A percentile compares a stretch with the other conserved stretches of the same genome.
These are phyloP conservation scores for Pseudonectria buxi DNA, from an alignment of 2,329 filamentous ascomycete genomes.

Conservation along the genomic window DNA sequence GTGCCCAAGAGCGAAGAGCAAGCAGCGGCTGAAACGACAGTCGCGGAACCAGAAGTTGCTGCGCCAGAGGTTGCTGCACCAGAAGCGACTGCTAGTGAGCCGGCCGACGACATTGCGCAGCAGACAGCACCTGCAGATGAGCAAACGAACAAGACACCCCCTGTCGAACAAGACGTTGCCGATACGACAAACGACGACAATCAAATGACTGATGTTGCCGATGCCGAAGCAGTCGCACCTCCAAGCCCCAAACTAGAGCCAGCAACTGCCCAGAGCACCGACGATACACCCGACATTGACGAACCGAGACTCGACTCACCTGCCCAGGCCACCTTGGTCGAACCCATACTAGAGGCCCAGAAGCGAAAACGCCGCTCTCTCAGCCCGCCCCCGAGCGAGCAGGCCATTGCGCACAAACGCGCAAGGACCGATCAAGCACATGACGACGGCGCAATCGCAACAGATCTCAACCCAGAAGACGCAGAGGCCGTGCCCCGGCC, in stretches of 20 bases:
- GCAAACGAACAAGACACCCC: neutral
- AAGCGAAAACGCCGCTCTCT: slow-evolving; percentile 63
- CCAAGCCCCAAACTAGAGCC: slow-evolving; percentile 4
- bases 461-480: slow-evolving; percentile 6
- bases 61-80: slow-evolving; percentile 9
- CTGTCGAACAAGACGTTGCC: slow-evolving; percentile 1
- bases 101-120: slow-evolving; percentile 1
- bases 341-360: slow-evolving; percentile 37
- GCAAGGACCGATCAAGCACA: slow-evolving; percentile 34
- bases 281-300: slow-evolving; percentile 7
- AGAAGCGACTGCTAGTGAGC: slow-evolving; percentile 4
- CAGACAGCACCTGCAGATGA: slow-evolving; percentile 2
- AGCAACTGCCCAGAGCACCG: slow-evolving; percentile 3
- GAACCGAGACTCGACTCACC: slow-evolving; percentile 3
- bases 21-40: slow-evolving; percentile 4
- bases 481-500: slow-evolving; percentile 6
- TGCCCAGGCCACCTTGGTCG: slow-evolving; percentile 8
- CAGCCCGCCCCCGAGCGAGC: slow-evolving; percentile 50
- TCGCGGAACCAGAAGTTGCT: slow-evolving; percentile 1
- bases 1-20: slow-evolving; percentile 8
- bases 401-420: slow-evolving; percentile 50
- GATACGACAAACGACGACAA: slow-evolving; percentile 2
- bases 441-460: slow-evolving; percentile 7
- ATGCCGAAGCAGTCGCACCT: neutral
- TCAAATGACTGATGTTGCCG: neutral